phyloP scores from a whole-genome alignment of 2,329 filamentous ascomycete genomes.

The Penicillium sp. region DNA sequence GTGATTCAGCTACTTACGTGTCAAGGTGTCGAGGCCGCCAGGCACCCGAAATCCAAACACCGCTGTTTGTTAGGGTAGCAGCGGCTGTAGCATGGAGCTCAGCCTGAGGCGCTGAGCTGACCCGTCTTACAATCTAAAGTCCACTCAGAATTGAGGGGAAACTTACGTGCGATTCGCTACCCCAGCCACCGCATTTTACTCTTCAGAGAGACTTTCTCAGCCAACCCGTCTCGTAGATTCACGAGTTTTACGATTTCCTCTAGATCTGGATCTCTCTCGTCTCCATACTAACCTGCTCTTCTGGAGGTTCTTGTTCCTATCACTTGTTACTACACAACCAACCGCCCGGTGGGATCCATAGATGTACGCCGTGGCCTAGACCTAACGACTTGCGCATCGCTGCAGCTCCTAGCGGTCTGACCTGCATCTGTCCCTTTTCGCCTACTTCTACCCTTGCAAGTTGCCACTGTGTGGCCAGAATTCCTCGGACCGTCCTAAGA shows the following conservation, averaged over 20 bases:
- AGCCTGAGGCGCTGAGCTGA: background rate
- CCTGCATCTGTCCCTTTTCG: conserved; percentile 24
- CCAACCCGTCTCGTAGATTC: background rate
- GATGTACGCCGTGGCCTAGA: conserved; percentile 20
- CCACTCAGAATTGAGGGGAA: background rate
- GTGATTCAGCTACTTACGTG: background rate
- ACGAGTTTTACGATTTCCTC: background rate
- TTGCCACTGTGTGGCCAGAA: conserved; percentile 18
- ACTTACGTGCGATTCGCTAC: background rate
- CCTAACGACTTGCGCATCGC: conserved; percentile 17
- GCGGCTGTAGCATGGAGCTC: background rate
- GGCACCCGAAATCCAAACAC: background rate
- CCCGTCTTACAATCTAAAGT: background rate
- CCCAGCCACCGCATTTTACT: conserved; percentile 28
- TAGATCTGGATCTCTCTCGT: background rate
- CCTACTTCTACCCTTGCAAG: conserved; percentile 8
- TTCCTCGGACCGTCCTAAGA: background rate
- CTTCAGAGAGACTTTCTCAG: background rate
- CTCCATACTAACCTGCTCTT: background rate
- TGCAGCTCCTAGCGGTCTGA: conserved; percentile 26
- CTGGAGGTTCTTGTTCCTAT: background rate
- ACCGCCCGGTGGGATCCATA: conserved; percentile 14
- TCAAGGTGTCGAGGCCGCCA: background rate
- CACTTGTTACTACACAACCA: conserved; percentile 11
- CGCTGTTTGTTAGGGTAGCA: background rate